Base-by-base conservation (phyloP, 768 basidiomycete genomes). In the Pluteus cervinus region DNA sequence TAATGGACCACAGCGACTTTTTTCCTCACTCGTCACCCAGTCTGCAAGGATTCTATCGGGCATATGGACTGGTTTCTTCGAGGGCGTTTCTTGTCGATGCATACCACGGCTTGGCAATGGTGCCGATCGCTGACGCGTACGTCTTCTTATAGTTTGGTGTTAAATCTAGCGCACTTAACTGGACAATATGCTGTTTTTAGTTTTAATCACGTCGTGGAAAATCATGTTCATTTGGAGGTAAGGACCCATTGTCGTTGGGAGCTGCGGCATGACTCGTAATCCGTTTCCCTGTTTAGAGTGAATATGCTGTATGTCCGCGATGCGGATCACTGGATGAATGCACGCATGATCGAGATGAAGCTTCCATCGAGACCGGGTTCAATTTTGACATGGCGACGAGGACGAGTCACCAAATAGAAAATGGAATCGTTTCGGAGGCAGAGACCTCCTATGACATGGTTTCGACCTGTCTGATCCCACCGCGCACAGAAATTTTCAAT, bases 21-120 rank as follows among this genome's bases (percentile, higher is more conserved):
- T 40, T 39, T 24, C 24, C 37, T 26, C 36, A 26, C 24, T 21
- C 35, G 33, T 40, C 32, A 24, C 57, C 62, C 23, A 56, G 53
- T 4, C 33, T 70, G 40, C 40, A 44, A 29, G 69, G 65, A 0
- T 82, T 81, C 52, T 57, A 65, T 36, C 62, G 68, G 35, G 75
- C 81, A 7, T 74, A 66, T 51, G 62, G 65, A 2, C 69, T 91
- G 23, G 85, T 93, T 35, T 84, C 81, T 3, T 84, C 87, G 4
- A 71, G 90, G 25, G 82, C 87, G 3, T 93, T 93, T 59, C 64
- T 86, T 42, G 76, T 90, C 43, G 90, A 93, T 56, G 69, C 75
- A 5, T 91, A 77, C 52, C 87, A 89, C 53, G 77, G 78, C 5
- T 62, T 92, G 12, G 73, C 83, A 1, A 83, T 94, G 73, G 85